Evolutionary conservation across 2,329 filamentous ascomycete species (phyloP).

Genomic region (Xylariaceae sp.): DNA sequence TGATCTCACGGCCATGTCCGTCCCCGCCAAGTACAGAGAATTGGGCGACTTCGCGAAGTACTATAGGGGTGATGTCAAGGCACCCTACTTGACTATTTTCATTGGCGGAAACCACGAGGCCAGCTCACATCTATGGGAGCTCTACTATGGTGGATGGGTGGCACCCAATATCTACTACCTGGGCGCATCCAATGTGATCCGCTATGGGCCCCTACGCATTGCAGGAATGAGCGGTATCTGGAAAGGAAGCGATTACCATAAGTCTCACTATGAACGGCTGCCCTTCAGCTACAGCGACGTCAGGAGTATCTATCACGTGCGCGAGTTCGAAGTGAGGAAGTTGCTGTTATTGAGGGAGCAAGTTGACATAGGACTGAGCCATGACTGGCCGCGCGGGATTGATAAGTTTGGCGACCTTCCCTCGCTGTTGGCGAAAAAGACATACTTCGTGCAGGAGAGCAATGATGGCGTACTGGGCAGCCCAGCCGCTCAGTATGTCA

Average conservation of each 20-base stretch:
- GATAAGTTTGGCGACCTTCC: constrained; percentile 70
- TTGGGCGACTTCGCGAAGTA: constrained; percentile 94
- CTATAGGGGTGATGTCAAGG: constrained; percentile 71
- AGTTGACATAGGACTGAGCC: constrained; percentile 85
- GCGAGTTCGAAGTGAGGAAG: constrained; percentile 88
- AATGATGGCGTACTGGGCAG: constrained; percentile 71
- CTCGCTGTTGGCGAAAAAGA: constrained; percentile 67
- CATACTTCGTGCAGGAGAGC: constrained; percentile 70
- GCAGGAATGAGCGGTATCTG: constrained; percentile 90
- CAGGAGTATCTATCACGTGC: constrained; percentile 79
- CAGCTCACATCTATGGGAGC: constrained; percentile 80
- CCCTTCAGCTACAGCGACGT: constrained; percentile 76
- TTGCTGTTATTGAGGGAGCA: constrained; percentile 78
- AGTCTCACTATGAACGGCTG: constrained; percentile 75
- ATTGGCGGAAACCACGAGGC: constrained; percentile 95
- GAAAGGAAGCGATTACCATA: constrained; percentile 84
- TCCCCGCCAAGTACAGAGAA: constrained; percentile 78
- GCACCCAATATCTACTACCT: constrained; percentile 97
- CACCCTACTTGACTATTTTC: constrained; percentile 88
- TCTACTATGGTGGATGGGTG: constrained; percentile 96
- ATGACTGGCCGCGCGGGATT: constrained; percentile 88
- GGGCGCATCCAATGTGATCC: constrained; percentile 83
- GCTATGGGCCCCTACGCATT: constrained; percentile 78
- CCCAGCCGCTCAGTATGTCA: constrained; percentile 69
- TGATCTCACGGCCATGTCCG: constrained; percentile 84